Percentiles rank a stretch among this genome's conserved stretches.
Evolutionary conservation across 2,329 filamentous ascomycete species (phyloP).

Genomic region (Claviceps capensis): DNA sequence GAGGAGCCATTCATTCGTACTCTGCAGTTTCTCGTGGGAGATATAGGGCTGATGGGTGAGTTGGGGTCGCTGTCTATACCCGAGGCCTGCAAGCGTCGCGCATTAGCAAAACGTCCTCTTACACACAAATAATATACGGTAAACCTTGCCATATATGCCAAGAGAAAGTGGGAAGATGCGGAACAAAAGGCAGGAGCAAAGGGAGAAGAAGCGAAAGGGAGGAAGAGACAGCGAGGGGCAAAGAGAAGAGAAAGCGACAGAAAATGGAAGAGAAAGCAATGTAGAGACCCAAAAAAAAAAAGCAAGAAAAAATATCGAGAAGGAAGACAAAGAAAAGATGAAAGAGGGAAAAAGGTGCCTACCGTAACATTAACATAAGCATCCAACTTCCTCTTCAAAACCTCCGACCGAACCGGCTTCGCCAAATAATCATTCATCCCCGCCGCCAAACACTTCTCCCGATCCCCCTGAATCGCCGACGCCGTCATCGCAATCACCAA

Average conservation of each 20-base stretch:
- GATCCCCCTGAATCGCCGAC: conserved; percentile 82
- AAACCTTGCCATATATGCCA: too few relatives aligned
- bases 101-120: background rate
- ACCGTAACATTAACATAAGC: conserved; percentile 34
- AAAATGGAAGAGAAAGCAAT: background rate
- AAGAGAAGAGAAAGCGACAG: too few relatives aligned
- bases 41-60: conserved; percentile 4
- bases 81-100: background rate
- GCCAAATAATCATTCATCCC: conserved; percentile 98
- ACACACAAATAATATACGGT: too few relatives aligned
- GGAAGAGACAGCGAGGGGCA: too few relatives aligned
- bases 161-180: too few relatives aligned
- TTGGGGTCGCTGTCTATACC: background rate
- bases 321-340: background rate
- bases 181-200: too few relatives aligned
- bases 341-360: background rate
- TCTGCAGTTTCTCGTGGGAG: conserved; percentile 9
- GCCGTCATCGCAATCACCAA: conserved; percentile 98
- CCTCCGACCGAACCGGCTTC: conserved; percentile 82
- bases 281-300: background rate
- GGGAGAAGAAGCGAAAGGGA: too few relatives aligned
- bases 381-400: conserved; percentile 70
- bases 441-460: conserved; percentile 87
- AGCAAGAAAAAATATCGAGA: background rate
- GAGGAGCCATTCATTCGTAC: background rate